Conservation (phyloP, 352 stramenopile species). For the Globisporangium megalacanthum region DNA sequence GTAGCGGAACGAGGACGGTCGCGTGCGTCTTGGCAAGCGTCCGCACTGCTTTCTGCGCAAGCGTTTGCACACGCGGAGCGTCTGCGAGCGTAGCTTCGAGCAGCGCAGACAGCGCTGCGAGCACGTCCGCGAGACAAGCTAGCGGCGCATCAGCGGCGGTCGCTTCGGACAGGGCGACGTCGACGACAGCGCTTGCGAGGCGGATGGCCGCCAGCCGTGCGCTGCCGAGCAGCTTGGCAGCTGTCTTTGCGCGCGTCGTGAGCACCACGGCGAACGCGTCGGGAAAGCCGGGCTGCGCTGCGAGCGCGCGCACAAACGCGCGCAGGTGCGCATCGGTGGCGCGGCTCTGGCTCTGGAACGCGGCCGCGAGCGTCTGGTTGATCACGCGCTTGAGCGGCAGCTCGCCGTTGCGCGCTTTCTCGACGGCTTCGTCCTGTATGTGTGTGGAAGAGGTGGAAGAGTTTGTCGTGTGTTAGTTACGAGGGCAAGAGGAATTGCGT, state of each 20-base stretch:
- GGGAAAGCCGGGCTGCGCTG: constrained; percentile 34
- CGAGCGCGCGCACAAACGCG: constrained; percentile 33
- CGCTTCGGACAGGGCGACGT: constrained; percentile 17
- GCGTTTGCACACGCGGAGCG: constrained; percentile 30
- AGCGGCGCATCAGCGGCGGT: constrained; percentile 7
- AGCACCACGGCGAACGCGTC: constrained; percentile 50
- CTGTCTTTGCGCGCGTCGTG: constrained; percentile 20
- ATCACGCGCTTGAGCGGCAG: constrained; percentile 61
- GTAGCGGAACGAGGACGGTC: constrained; percentile 30
- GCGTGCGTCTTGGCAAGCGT: constrained; percentile 41
- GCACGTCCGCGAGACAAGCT: constrained; percentile 43
- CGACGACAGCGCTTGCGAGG: constrained; percentile 50
- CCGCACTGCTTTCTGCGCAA: constrained; percentile 36
- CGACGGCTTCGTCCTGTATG: constrained; percentile 49
- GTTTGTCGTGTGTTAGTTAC: background rate
- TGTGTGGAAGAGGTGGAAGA: background rate
- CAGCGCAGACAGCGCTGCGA: constrained; percentile 38
- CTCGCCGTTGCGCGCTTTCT: constrained; percentile 51
- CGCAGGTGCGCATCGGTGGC: constrained; percentile 50
- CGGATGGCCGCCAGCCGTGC: constrained; percentile 52
- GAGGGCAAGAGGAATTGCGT: background rate
- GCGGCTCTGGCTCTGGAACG: constrained; percentile 50
- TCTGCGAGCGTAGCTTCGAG: constrained; percentile 57
- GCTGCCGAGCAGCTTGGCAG: constrained; percentile 48
- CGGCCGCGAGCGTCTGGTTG: constrained; percentile 50